phyloP scores from a whole-genome alignment of 2,329 filamentous ascomycete genomes.

The Trichoderma cornu-damae region DNA sequence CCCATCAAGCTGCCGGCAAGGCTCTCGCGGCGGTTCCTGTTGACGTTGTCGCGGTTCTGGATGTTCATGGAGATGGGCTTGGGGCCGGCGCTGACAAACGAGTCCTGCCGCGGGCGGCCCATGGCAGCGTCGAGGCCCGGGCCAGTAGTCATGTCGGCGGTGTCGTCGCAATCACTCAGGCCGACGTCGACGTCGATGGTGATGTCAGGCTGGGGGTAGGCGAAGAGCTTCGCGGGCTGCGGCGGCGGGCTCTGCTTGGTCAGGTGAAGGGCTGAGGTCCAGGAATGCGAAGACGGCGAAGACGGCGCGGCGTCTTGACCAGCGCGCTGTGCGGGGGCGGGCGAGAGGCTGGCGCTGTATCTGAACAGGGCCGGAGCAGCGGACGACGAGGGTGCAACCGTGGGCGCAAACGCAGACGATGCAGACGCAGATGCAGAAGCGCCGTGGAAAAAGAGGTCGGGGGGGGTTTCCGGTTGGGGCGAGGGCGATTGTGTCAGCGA shows the following conservation, averaged over 20 bases:
- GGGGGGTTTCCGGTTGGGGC: slow-evolving; percentile 34
- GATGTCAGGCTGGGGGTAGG: slow-evolving; percentile 25
- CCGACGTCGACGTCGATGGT: slow-evolving; percentile 23
- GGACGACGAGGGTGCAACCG: slow-evolving; percentile 8
- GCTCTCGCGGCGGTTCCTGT: slow-evolving; percentile 56
- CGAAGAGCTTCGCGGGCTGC: slow-evolving; percentile 24
- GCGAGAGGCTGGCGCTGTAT: background rate
- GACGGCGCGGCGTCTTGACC: slow-evolving; percentile 22
- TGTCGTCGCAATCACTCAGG: slow-evolving; percentile 30
- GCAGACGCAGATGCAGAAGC: slow-evolving; percentile 19
- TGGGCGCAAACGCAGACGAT: slow-evolving; percentile 19
- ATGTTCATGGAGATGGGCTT: slow-evolving; percentile 65
- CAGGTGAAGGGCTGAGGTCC: slow-evolving; percentile 2
- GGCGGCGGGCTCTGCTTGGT: background rate
- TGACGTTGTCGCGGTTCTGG: slow-evolving; percentile 54
- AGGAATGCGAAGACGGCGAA: background rate
- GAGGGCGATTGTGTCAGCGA: slow-evolving; percentile 35
- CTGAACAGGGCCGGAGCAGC: slow-evolving; percentile 21
- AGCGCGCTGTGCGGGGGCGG: slow-evolving; percentile 20
- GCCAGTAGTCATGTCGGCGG: slow-evolving; percentile 53
- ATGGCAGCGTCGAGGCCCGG: slow-evolving; percentile 52
- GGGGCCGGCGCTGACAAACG: slow-evolving; percentile 59
- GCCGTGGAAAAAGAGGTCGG: slow-evolving; percentile 24
- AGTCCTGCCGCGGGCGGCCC: slow-evolving; percentile 57
- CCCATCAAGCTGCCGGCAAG: slow-evolving; percentile 62